Percentiles rank a stretch among this genome's conserved stretches.
Evolutionary conservation across 75 land plant species (phyloP).

Genomic region (Pinus taeda): DNA sequence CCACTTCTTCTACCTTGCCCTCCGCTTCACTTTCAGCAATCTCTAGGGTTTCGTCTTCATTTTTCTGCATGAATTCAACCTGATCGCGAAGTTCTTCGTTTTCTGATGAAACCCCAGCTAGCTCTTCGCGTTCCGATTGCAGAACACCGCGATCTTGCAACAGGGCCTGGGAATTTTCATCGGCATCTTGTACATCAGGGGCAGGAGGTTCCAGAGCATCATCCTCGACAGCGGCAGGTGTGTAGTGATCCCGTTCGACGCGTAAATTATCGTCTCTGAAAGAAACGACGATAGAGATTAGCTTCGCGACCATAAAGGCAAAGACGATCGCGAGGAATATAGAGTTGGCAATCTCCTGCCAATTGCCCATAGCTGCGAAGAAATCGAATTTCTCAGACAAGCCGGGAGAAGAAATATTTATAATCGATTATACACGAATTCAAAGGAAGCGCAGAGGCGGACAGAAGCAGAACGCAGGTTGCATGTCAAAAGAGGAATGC

Average conservation of each 20-base stretch:
- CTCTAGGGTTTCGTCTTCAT: background rate
- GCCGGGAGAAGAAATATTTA: background rate
- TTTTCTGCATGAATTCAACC: background rate
- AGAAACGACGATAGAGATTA: slow-evolving; percentile 20
- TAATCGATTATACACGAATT: too few species aligned
- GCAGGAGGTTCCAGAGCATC: background rate
- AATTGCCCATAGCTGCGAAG: slow-evolving; percentile 20
- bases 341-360: slow-evolving; percentile 31
- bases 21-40: background rate
- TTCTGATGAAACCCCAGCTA: too few species aligned
- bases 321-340: slow-evolving; percentile 21
- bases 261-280: slow-evolving; percentile 8
- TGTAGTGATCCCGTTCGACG: background rate
- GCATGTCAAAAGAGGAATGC: too few species aligned
- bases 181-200: background rate
- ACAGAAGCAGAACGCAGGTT: too few species aligned
- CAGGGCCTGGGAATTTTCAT: background rate
- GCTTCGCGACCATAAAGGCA: slow-evolving; percentile 35
- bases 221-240: background rate
- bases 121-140: background rate
- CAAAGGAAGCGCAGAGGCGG: too few species aligned
- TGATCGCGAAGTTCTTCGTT: too few species aligned
- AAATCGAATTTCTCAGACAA: background rate
- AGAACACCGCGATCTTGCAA: background rate
- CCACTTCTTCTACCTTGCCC: background rate